phyloP scores from a whole-genome alignment of 1,284 basidiomycete species.

The Schizophyllum amplum region DNA sequence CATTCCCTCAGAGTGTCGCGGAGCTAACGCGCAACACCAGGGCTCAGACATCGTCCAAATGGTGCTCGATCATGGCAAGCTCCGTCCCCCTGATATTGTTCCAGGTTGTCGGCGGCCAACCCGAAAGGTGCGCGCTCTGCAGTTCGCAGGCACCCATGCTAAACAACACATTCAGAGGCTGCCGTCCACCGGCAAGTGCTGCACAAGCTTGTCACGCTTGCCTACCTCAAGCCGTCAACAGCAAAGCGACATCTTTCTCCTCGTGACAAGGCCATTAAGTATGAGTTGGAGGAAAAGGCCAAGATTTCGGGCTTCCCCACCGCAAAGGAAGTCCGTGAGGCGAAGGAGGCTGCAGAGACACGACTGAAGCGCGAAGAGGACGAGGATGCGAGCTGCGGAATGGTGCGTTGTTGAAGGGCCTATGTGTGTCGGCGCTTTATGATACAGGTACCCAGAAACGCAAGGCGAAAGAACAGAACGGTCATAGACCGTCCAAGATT shows the following conservation, averaged over 20 bases:
- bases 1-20: neutral
- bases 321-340: conserved; percentile 63
- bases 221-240: conserved; percentile 69
- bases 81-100: conserved; percentile 69
- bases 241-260: conserved; percentile 66
- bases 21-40: conserved; percentile 28
- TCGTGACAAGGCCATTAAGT: conserved; percentile 65
- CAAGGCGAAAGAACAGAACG: conserved; percentile 42
- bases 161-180: conserved; percentile 28
- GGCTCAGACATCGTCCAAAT: conserved; percentile 68
- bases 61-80: conserved; percentile 81
- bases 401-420: conserved; percentile 38
- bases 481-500: conserved; percentile 45
- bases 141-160: neutral
- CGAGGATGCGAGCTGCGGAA: conserved; percentile 60
- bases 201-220: conserved; percentile 54
- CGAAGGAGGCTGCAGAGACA: conserved; percentile 53
- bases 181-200: conserved; percentile 49
- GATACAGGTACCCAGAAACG: conserved; percentile 40
- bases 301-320: conserved; percentile 69
- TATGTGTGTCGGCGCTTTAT: neutral
- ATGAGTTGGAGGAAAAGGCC: conserved; percentile 65
- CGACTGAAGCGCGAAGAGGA: conserved; percentile 56
- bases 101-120: conserved; percentile 42
- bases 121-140: conserved; percentile 43